Base-by-base conservation (phyloP, 2,329 filamentous ascomycete genomes). In the Pestalotiopsis sp. region DNA sequence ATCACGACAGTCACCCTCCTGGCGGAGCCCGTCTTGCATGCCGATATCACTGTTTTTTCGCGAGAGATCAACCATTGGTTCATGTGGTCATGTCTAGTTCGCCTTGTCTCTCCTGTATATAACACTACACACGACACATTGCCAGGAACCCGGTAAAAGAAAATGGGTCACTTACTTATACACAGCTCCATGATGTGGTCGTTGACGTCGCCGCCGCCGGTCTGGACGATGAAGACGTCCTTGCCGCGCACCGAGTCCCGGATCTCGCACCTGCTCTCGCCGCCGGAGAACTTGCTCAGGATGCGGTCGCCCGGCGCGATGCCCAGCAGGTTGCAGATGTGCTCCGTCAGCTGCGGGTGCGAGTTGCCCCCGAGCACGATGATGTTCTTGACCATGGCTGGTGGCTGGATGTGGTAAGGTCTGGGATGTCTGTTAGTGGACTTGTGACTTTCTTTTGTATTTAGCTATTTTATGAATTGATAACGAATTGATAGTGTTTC, bases 141-240 rank as follows among this genome's bases (percentile, higher is more conserved):
- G 38, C 20, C 7, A 36, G 14, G 39, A 20, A 31, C n/a, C 12
- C 13, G 66, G 63, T 65, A 45, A 65, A 45, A 52, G 45, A 20
- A 58, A 20, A 58, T 17, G 13, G 13, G 49, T 25, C 49, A 69
- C 75, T 64, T 75, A 79, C 77, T 97, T 83, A 98, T 98, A 80
- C 97, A 93, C 64, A 98, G 90, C 79, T 99, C 96, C 84, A 99
- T 92, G 72, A 99, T 90, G 82, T 97, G 91, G 82, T 99, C 96
- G 79, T 99, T 99, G 82, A 98, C 93, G 76, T 92, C 93, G 72
- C 94, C 94, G 74, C 93, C 93, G 74, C 94, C 94, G 57, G 94
- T 96, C 82, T 98, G 95, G 76, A 99, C 94, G 79, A 98, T 98
- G 84, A 97, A 99, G 79, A 98, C 96, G 89, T 99, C 96, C 81